phyloP scores from a whole-genome alignment of 192 early-diverging fungal species.

The Coemansia sp. region DNA sequence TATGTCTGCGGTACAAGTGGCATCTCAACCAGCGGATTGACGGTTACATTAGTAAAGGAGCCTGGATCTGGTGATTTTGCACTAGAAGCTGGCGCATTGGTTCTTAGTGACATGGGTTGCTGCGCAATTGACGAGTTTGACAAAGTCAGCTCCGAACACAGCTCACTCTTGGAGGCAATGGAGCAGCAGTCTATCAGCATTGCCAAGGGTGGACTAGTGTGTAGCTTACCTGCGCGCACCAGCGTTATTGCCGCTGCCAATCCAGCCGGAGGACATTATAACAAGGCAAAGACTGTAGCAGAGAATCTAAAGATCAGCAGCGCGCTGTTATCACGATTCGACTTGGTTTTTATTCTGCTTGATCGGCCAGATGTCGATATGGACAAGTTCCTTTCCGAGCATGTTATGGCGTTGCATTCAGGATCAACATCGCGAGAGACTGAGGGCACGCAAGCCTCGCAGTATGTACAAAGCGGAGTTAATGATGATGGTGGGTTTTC shows the following conservation, averaged over 20 bases:
- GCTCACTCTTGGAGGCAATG: conserved; percentile 83
- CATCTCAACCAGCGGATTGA: conserved; percentile 65
- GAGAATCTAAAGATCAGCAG: conserved; percentile 73
- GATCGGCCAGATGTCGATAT: conserved; percentile 77
- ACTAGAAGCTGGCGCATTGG: conserved; percentile 76
- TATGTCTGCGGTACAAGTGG: conserved; percentile 76
- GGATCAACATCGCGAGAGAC: conserved; percentile 15
- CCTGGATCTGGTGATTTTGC: conserved; percentile 72
- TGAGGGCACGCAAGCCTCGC: not conserved
- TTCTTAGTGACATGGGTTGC: conserved; percentile 86
- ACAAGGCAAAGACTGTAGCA: conserved; percentile 77
- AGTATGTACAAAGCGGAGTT: not conserved
- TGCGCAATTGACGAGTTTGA: conserved; percentile 93
- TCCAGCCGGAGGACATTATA: conserved; percentile 84
- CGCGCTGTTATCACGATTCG: conserved; percentile 76
- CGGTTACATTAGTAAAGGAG: conserved; percentile 72
- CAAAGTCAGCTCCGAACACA: conserved; percentile 80
- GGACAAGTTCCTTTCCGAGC: conserved; percentile 77
- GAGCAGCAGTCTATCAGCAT: conserved; percentile 85
- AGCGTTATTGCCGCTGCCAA: conserved; percentile 89
- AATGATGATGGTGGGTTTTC: not conserved
- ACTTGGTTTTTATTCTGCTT: conserved; percentile 79
- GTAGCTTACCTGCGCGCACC: conserved; percentile 77
- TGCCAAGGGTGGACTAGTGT: conserved; percentile 83
- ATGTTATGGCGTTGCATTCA: conserved; percentile 73